Conservation (phyloP, 805 yeast genomes). For the Metschnikowia chrysomelidarum region DNA sequence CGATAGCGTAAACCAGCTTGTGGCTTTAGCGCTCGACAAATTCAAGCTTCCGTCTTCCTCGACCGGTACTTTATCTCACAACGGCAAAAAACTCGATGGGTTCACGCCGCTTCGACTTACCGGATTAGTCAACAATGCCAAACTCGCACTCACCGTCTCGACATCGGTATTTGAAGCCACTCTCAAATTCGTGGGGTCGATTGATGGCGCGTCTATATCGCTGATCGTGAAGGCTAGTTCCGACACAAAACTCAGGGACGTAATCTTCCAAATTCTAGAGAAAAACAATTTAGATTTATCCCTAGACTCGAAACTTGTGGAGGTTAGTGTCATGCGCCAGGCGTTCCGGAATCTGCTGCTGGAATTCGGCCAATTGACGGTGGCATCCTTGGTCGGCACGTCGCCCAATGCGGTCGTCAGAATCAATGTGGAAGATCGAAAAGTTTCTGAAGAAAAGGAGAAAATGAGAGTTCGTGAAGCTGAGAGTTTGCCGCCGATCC, state of each 20-base stretch:
- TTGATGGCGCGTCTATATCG: constrained; percentile 7
- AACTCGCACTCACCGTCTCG: constrained; percentile 21
- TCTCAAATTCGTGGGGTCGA: constrained; percentile 11
- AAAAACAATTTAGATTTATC: constrained; percentile 11
- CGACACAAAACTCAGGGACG: constrained; percentile 2
- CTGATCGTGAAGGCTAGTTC: constrained; percentile 10
- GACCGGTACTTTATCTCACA: constrained; percentile 27
- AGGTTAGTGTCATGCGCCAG: constrained; percentile 14
- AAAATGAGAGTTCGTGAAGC: not conserved
- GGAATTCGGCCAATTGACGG: constrained; percentile 6
- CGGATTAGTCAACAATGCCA: constrained; percentile 33
- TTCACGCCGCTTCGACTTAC: constrained; percentile 34
- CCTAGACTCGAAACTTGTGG: constrained; percentile 23
- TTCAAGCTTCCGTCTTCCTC: constrained; percentile 23
- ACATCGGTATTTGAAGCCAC: not conserved
- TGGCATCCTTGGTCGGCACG: constrained; percentile 17
- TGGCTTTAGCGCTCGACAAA: constrained; percentile 21
- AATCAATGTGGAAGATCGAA: constrained; percentile 10
- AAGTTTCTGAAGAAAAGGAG: constrained; percentile 2
- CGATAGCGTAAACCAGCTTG: constrained; percentile 30
- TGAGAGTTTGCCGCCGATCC: too few relatives aligned
- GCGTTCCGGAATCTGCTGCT: constrained; percentile 5
- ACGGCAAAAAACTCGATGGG: constrained; percentile 31
- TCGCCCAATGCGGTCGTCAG: constrained; percentile 18
- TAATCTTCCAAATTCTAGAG: constrained; percentile 6